Base-by-base conservation (phyloP, 2,329 filamentous ascomycete genomes). In the Alternaria brassicae region DNA sequence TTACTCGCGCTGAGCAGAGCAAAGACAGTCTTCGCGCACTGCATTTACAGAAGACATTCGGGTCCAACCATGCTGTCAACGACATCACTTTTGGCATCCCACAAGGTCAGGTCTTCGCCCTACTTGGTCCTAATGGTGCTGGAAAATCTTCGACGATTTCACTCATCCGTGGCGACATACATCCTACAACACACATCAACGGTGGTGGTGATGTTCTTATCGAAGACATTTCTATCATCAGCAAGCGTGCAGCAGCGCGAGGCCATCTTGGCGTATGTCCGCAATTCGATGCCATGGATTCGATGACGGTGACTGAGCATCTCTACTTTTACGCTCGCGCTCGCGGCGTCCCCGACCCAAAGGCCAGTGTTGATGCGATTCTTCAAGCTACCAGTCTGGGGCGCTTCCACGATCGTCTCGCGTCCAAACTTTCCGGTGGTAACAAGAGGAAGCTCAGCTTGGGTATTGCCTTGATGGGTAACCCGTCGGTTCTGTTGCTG, bases 371-470 rank as follows among this genome's bases (percentile, higher is more conserved):
- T 1, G 80, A 82, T 1, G 88, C 91, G 28, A 88, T 97, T 4
- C 82, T 97, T n/a, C 82, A 85, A 34, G 93, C 93, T 1, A 93
- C 97, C 1, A 92, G 93, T 0, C 83, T 97, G 0, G 79, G 84
- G 6, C 83, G 85, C 0, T 96, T 93, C 79, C 81, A 86, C 3
- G 83, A 86, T 7, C 86, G 92, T 25, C 92, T 94, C 85, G 93
- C 91, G 0, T 84, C 86, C 54, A 90, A 91, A 44, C 84, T 97
- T 0, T 94, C 91, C 0, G 93, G 94, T 8, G 94, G 94, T 28
- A 97, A 97, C 80, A 96, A 96, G 81, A 85, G 93, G n/a, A 98
- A 97, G 78, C 82, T 98, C 1, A 92, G 88, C 17, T 84, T 97
- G 0, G 93, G 91, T 3, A 96, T 97, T 55, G 93, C 94, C 0